Evolutionary conservation across 805 yeast genomes (phyloP).

Genomic region (Zygosaccharomyces kombuchaensis): DNA sequence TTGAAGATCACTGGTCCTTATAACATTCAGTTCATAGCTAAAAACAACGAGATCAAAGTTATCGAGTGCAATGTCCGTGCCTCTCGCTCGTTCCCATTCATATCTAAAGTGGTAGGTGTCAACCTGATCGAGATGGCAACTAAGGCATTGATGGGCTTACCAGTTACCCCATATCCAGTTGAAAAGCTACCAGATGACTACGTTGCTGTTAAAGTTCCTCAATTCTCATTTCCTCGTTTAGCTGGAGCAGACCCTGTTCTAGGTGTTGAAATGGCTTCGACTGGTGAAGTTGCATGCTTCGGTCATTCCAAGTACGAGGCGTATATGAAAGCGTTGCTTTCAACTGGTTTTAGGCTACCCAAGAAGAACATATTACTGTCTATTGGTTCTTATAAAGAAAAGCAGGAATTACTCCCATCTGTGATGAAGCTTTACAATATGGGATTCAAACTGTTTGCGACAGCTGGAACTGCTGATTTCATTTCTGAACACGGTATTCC

Average conservation of each 20-base stretch:
- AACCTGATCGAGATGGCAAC: slow-evolving; percentile 97
- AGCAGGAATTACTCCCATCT: slow-evolving; percentile 86
- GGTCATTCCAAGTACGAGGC: slow-evolving; percentile 97
- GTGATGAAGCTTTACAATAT: slow-evolving; percentile 73
- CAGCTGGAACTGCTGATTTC: slow-evolving; percentile 99
- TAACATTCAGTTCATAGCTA: slow-evolving; percentile 94
- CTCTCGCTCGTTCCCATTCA: slow-evolving; percentile 98
- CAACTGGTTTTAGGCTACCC: slow-evolving; percentile 94
- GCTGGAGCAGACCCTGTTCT: slow-evolving; percentile 97
- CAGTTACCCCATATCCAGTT: slow-evolving; percentile 85
- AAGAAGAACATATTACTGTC: slow-evolving; percentile 91
- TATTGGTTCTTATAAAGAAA: slow-evolving; percentile 95
- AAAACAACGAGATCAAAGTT: slow-evolving; percentile 92
- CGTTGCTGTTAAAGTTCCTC: slow-evolving; percentile 96
- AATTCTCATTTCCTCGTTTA: slow-evolving; percentile 92
- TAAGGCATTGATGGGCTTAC: slow-evolving; percentile 85
- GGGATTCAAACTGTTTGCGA: slow-evolving; percentile 91
- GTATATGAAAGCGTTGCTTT: slow-evolving; percentile 85
- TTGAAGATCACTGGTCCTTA: slow-evolving; percentile 95
- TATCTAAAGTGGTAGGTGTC: slow-evolving; percentile 94
- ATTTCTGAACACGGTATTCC: slow-evolving; percentile 92
- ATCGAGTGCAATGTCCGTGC: slow-evolving; percentile 99
- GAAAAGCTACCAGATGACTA: slow-evolving; percentile 86
- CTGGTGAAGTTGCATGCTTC: slow-evolving; percentile 97
- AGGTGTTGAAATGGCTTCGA: slow-evolving; percentile 99